A percentile compares a stretch with the other conserved stretches of the same genome.
Conservation (phyloP, 2,329 filamentous ascomycete species). For the Penicillium sp. region DNA sequence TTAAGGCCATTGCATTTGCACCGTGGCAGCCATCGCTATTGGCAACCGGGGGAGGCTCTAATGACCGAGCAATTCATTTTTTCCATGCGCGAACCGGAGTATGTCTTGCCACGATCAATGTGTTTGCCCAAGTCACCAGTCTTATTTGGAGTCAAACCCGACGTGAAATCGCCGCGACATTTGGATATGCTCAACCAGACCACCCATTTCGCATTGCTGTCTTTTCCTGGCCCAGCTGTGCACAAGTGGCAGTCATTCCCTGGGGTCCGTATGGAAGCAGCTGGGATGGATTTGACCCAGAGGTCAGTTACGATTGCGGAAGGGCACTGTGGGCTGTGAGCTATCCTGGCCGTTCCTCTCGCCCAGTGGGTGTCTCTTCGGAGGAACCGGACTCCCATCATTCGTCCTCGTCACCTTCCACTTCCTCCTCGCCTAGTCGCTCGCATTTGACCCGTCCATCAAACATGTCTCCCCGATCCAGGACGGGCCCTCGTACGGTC, state of each 20-base stretch:
- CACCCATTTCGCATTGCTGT: slow-evolving; percentile 85
- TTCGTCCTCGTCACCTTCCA: slow-evolving; percentile 10
- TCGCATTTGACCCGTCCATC: neutral
- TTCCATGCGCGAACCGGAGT: slow-evolving; percentile 81
- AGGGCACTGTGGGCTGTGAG: slow-evolving; percentile 77
- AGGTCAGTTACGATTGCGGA: slow-evolving; percentile 34
- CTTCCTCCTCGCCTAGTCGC: slow-evolving; percentile 1
- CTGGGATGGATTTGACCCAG: slow-evolving; percentile 24
- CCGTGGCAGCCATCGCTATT: slow-evolving; percentile 85
- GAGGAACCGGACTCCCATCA: slow-evolving; percentile 9
- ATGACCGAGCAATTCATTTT: slow-evolving; percentile 94
- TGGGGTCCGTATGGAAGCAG: slow-evolving; percentile 58
- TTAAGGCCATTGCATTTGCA: slow-evolving; percentile 95
- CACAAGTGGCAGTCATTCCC: slow-evolving; percentile 75
- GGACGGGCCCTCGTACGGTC: slow-evolving; percentile 19
- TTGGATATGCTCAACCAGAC: slow-evolving; percentile 86
- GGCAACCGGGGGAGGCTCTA: slow-evolving; percentile 86
- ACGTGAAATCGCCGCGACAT: slow-evolving; percentile 84
- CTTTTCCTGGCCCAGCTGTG: slow-evolving; percentile 90
- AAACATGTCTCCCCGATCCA: slow-evolving; percentile 8
- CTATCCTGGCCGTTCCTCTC: slow-evolving; percentile 62
- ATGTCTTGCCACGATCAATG: slow-evolving; percentile 81
- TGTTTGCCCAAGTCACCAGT: slow-evolving; percentile 87
- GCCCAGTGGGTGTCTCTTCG: slow-evolving; percentile 13
- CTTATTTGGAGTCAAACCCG: slow-evolving; percentile 83